phyloP scores from a whole-genome alignment of 208 protist genomes.

The Polymyxa betae region DNA sequence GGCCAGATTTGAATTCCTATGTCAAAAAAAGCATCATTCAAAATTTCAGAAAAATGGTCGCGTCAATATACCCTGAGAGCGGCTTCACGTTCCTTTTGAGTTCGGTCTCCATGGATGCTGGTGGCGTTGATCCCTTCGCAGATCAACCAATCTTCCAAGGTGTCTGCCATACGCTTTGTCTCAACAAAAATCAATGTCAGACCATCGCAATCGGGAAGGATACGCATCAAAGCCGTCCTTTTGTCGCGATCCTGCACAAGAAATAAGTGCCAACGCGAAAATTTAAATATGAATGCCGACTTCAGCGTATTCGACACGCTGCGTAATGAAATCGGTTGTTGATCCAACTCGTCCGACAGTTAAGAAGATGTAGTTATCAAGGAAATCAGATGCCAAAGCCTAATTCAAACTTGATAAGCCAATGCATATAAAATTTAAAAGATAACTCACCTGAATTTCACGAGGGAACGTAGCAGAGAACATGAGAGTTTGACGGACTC shows the following conservation, averaged over 20 bases:
- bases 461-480: slow-evolving; percentile 97
- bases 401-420: slow-evolving; percentile 38
- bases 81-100: slow-evolving; percentile 81
- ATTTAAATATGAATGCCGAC: slow-evolving; percentile 32
- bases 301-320: slow-evolving; percentile 81
- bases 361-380: slow-evolving; percentile 92
- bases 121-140: slow-evolving; percentile 78
- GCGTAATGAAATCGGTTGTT: slow-evolving; percentile 92
- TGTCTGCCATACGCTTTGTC: slow-evolving; percentile 97
- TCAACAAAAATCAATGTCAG: slow-evolving; percentile 89
- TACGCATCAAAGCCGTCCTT: slow-evolving; percentile 1
- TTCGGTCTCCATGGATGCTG: slow-evolving; percentile 91
- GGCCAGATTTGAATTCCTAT: not conserved
- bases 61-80: slow-evolving; percentile 69
- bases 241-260: slow-evolving; percentile 49
- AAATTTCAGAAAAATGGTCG: not conserved
- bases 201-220: slow-evolving; percentile 46
- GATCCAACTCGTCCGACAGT: slow-evolving; percentile 96
- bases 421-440: slow-evolving; percentile 28
- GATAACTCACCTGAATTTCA: slow-evolving; percentile 93
- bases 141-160: slow-evolving; percentile 88
- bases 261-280: not conserved
- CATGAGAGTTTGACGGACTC: slow-evolving; percentile 93
- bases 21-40: slow-evolving; percentile 1
- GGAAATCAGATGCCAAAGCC: slow-evolving; percentile 83